Base-by-base conservation (phyloP, 768 basidiomycete genomes). In the Termitomyces eurrhizus region DNA sequence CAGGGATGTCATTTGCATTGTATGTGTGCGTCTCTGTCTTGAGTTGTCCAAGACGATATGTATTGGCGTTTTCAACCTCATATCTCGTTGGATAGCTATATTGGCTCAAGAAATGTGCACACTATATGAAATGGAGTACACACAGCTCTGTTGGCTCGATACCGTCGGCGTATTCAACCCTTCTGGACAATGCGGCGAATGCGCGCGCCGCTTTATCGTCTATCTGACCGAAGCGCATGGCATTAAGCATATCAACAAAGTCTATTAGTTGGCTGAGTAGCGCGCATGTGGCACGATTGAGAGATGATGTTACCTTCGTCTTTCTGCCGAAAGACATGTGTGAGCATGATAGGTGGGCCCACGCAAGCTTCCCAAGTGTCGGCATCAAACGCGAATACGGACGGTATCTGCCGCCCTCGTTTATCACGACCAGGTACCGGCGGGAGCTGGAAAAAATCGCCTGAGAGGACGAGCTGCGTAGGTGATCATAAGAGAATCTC, bases 381-480 rank as follows among this genome's bases (percentile, higher is more conserved):
- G 0, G 93, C 88, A 57, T 95, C 92, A 68, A 97, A 95, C 3
- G 89, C 86, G 71, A 95, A 95, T 7, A 63, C 70, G 6, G 84
- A 75, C 7, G 78, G 74, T 36, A 85, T 77, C 12, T 79, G 45
- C 64, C 81, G 60, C 64, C 80, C 80, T 52, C 84, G 75, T 67
- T 76, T 70, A 73, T 81, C 66, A 64, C 79, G 73, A 37, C 75
- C 77, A 13, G 82, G 77, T 0, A 95, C 91, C 1, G 94, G 94
- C 11, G 94, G 94, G 0, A 97, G 78, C 71, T 97, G 93, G 69
- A 86, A 95, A 71, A 95, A 95, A 69, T 97, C 94, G 7, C 94
- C 94, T 8, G 89, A 93, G 4, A 95, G 75, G 37, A 91, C 80
- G 56, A 95, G 82, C 89, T 94, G 21, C 21, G 42, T n/a, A 21